Evolutionary conservation across 2,329 filamentous ascomycete species (phyloP).

Genomic region (Fonsecaea erecta): DNA sequence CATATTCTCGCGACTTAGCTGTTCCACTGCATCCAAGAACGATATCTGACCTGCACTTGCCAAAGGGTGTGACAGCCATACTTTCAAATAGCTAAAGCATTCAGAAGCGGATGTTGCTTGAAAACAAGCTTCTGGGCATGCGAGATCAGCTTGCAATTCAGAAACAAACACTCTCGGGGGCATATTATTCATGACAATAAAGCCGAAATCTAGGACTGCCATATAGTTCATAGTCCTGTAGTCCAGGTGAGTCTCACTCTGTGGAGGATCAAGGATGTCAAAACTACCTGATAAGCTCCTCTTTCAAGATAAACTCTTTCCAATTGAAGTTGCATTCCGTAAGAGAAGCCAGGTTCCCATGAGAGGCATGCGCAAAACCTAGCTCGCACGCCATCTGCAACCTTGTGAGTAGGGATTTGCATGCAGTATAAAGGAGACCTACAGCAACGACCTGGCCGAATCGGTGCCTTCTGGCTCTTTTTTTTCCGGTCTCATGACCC

Average conservation of each 20-base stretch:
- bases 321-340: slow-evolving; percentile 1
- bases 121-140: slow-evolving; percentile 21
- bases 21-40: not conserved
- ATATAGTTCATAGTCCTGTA: slow-evolving; percentile 17
- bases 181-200: slow-evolving; percentile 15
- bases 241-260: not conserved
- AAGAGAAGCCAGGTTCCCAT: not conserved
- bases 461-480: slow-evolving; percentile 3
- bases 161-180: slow-evolving; percentile 7
- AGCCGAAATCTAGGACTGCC: slow-evolving; percentile 12
- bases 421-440: slow-evolving; percentile 15
- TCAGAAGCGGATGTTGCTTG: slow-evolving; percentile 10
- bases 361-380: slow-evolving; percentile 5
- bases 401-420: no score
- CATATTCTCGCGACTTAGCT: not conserved
- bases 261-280: not conserved
- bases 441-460: slow-evolving; percentile 44
- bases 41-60: not conserved
- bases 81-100: slow-evolving; percentile 3
- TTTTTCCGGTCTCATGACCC: not conserved
- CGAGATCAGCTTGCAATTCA: not conserved
- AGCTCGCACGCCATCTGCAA: slow-evolving; percentile 15
- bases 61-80: slow-evolving; percentile 10
- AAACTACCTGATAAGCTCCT: slow-evolving; percentile 21
- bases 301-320: slow-evolving; percentile 11